A percentile compares a stretch with the other conserved stretches of the same genome.
phyloP scores from a whole-genome alignment of 2,329 filamentous ascomycete species.

The Cladosporium sp. region DNA sequence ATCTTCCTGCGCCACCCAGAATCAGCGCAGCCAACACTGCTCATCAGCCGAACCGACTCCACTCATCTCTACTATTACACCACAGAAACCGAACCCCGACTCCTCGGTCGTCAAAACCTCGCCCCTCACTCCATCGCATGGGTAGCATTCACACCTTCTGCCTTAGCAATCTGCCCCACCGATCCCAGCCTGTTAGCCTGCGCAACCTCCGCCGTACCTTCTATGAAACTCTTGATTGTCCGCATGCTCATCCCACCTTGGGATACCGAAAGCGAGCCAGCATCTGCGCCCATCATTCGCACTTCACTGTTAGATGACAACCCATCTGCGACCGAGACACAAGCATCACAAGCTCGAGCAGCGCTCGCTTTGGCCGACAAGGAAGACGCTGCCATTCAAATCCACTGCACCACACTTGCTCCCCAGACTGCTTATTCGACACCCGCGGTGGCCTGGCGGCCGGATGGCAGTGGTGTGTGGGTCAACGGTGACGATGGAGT shows the following conservation, averaged over 20 bases:
- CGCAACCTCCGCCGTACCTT: slow-evolving; percentile 55
- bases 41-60: slow-evolving; percentile 54
- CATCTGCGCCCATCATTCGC: slow-evolving; percentile 15
- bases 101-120: slow-evolving; percentile 55
- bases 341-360: slow-evolving; percentile 49
- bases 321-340: slow-evolving; percentile 34
- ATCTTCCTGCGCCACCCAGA: slow-evolving; percentile 50
- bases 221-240: slow-evolving; percentile 59
- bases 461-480: slow-evolving; percentile 57
- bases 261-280: slow-evolving; percentile 14
- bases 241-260: slow-evolving; percentile 49
- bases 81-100: slow-evolving; percentile 30
- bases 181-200: slow-evolving; percentile 54
- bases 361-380: slow-evolving; percentile 49
- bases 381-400: slow-evolving; percentile 55
- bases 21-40: slow-evolving; percentile 42
- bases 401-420: slow-evolving; percentile 56
- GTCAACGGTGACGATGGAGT: slow-evolving; percentile 62
- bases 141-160: slow-evolving; percentile 58
- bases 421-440: slow-evolving; percentile 63
- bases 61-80: slow-evolving; percentile 56
- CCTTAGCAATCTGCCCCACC: slow-evolving; percentile 51
- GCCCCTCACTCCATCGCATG: slow-evolving; percentile 60
- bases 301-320: slow-evolving; percentile 24
- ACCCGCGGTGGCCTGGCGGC: slow-evolving; percentile 57